A percentile compares a stretch with the other conserved stretches of the same genome.
These are phyloP conservation scores for Umbilicus rupestris DNA, from an alignment of 164 flowering plant species.

Conservation along the genomic window DNA sequence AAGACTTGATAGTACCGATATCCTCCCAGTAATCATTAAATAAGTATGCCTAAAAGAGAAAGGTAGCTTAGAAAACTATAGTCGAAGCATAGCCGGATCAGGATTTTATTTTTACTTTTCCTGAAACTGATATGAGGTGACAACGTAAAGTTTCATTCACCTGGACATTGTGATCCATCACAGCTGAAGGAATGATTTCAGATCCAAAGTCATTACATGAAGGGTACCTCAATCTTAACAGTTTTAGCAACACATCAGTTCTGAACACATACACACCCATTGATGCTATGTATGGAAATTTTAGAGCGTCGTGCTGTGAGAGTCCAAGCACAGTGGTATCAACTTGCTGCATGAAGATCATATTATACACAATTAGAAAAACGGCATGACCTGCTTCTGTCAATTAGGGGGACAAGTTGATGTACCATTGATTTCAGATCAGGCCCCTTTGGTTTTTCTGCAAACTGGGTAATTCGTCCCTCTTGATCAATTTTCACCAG, in stretches of 20 bases:
- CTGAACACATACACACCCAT: slow-evolving; percentile 85
- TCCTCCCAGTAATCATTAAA: slow-evolving; percentile 98
- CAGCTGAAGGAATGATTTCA: slow-evolving; percentile 73
- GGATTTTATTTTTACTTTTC: neutral
- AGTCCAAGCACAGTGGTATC: slow-evolving; percentile 70
- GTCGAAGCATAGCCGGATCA: neutral
- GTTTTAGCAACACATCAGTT: slow-evolving; percentile 62
- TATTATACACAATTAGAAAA: slow-evolving; percentile 8
- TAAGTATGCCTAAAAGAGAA: slow-evolving; percentile 60
- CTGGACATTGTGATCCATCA: slow-evolving; percentile 58
- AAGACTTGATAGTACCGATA: slow-evolving; percentile 83
- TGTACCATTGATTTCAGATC: slow-evolving; percentile 69
- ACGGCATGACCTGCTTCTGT: neutral
- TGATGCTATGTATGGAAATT: slow-evolving; percentile 77
- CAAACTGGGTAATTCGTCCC: slow-evolving; percentile 51
- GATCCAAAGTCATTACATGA: slow-evolving; percentile 81
- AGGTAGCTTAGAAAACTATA: neutral
- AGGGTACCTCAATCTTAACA: slow-evolving; percentile 49
- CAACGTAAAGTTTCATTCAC: slow-evolving; percentile 17
- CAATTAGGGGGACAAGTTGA: neutral
- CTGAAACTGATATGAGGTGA: neutral
- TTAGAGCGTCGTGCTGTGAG: slow-evolving; percentile 36
- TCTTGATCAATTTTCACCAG: slow-evolving; percentile 62
- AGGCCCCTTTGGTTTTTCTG: slow-evolving; percentile 72
- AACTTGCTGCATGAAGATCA: slow-evolving; percentile 45